Percentiles rank a stretch among this genome's conserved stretches.
Conservation (phyloP, 352 stramenopile species). For the Pythium apleroticum region DNA sequence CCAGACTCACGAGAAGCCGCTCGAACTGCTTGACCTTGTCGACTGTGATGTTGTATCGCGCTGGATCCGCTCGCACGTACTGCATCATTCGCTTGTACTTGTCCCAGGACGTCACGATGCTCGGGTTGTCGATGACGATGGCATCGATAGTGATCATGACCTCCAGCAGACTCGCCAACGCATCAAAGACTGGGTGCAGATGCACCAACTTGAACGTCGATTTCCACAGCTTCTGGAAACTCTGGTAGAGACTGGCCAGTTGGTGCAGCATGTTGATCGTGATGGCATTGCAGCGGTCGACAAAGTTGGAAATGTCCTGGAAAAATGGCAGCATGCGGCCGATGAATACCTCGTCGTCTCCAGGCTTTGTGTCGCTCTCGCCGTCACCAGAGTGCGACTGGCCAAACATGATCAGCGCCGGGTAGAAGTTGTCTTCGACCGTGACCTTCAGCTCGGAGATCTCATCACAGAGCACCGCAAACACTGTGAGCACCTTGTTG, state of each 20-base stretch:
- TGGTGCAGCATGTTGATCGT: constrained; percentile 92
- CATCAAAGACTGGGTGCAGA: constrained; percentile 77
- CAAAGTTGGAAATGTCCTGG: constrained; percentile 90
- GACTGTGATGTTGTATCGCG: constrained; percentile 79
- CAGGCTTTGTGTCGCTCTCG: constrained; percentile 64
- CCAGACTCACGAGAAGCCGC: constrained; percentile 79
- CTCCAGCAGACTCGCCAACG: constrained; percentile 73
- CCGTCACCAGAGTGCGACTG: constrained; percentile 62
- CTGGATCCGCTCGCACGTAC: constrained; percentile 81
- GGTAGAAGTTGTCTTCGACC: constrained; percentile 89
- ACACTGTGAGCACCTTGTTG: constrained; percentile 89
- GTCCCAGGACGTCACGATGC: constrained; percentile 85
- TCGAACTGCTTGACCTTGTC: constrained; percentile 88
- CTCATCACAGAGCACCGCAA: constrained; percentile 89
- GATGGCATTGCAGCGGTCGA: constrained; percentile 87
- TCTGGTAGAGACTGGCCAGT: constrained; percentile 84
- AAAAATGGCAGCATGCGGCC: constrained; percentile 89
- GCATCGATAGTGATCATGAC: constrained; percentile 89
- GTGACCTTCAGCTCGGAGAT: constrained; percentile 90
- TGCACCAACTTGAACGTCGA: constrained; percentile 88
- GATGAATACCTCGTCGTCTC: constrained; percentile 82
- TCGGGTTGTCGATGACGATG: constrained; percentile 88
- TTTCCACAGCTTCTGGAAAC: constrained; percentile 87
- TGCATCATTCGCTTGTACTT: constrained; percentile 93
- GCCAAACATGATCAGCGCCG: constrained; percentile 89